Base-by-base conservation (phyloP, 805 yeast genomes). In the Suhomyces tanzawaensis region DNA sequence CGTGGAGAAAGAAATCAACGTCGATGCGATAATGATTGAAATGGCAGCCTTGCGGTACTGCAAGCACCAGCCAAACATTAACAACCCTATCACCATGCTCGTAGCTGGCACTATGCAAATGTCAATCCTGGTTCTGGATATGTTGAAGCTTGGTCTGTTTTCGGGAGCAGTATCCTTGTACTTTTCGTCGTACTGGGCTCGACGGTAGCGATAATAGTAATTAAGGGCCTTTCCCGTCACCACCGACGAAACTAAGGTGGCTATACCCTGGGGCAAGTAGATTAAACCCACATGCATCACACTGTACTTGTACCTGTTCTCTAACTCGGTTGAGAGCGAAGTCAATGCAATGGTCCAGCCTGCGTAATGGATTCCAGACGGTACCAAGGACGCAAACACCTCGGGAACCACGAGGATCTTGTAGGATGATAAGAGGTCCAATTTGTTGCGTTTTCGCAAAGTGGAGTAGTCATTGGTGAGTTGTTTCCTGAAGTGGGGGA, bases 41-140 rank as follows among this genome's bases (percentile, higher is more conserved):
- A 81, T 68, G 21, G 80, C 59, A 22, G 70, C 66, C 4, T 72
- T 69, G 18, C 64, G 57, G 22, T 59, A 60, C 27, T 75, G 65
- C 12, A 85, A 49, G 41, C 87, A 77, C 95, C 95, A 87, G 1
- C 95, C 95, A 56, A 74, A 84, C 14, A 79, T 59, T 2, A 81
- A 40, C 0, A 76, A 49, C 4, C 74, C 71, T 0, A 68, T 68
- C 19, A 57, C 45, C 7, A 73, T 52, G 4, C 76, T 44, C 2
- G 66, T 23, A 2, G 76, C 57, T 2, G 83, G 76, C 9, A 69
- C 40, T 4, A 59, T 32, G n/a, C 54, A 40, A 5, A 73, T 63
- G 12, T 67, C 61, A 6, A 83, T 49, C 40, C 93, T 69, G 0
- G 83, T 75, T 32, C 62, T 61, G 32, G 77, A 68, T 22, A 78